These are phyloP conservation scores for Phytophthora tubulina DNA, from an alignment of 352 stramenopile species.

Conservation along the genomic window DNA sequence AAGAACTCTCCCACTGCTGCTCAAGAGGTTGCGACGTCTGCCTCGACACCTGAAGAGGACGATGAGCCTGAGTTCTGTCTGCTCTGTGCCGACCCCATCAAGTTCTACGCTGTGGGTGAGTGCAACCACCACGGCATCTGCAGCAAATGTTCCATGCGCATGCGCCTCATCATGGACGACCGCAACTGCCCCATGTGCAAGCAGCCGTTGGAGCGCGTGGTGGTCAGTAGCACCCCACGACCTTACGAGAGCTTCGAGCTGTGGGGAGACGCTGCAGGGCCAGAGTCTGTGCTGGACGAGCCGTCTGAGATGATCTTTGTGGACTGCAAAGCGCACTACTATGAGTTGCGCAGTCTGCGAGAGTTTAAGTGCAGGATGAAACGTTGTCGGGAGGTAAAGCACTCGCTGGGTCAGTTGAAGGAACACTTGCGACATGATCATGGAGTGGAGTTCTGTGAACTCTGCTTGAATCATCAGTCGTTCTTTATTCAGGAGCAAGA, in stretches of 20 bases:
- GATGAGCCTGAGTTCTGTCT: constrained; percentile 61
- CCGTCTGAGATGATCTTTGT: constrained; percentile 84
- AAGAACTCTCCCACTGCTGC: constrained; percentile 8
- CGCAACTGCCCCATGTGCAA: constrained; percentile 87
- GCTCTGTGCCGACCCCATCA: constrained; percentile 75
- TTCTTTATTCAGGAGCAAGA: constrained; percentile 88
- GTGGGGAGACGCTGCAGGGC: constrained; percentile 75
- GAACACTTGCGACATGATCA: constrained; percentile 77
- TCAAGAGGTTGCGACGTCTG: background rate
- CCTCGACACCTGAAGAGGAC: constrained; percentile 24
- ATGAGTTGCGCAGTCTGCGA: constrained; percentile 59
- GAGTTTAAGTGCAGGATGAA: constrained; percentile 73
- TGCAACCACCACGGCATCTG: constrained; percentile 88
- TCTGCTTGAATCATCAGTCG: constrained; percentile 79
- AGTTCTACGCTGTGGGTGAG: constrained; percentile 74
- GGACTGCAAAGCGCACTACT: constrained; percentile 72
- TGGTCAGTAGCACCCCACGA: constrained; percentile 57
- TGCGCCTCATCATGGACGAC: constrained; percentile 85
- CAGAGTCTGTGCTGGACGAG: constrained; percentile 75
- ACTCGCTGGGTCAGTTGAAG: constrained; percentile 67
- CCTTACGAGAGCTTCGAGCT: constrained; percentile 79
- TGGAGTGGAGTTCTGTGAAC: constrained; percentile 78
- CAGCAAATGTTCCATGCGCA: constrained; percentile 84
- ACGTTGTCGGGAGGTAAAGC: constrained; percentile 66
- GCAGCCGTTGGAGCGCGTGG: constrained; percentile 67